These are phyloP conservation scores for Acer negundo DNA, from an alignment of 345 rosid genomes.

Conservation along the genomic window DNA sequence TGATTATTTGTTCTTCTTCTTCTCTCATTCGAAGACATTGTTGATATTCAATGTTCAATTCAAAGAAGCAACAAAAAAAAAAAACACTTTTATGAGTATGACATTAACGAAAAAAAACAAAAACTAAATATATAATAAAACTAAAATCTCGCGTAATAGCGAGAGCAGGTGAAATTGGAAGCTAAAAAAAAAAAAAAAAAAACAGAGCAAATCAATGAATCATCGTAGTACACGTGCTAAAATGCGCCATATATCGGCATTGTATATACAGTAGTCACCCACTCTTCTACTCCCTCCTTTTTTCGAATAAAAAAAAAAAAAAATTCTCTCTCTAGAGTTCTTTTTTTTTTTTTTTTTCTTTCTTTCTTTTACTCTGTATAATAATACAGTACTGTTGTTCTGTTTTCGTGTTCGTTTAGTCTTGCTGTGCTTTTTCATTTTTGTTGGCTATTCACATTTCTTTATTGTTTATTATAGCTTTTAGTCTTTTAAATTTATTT, in stretches of 20 bases:
- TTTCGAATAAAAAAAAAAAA: constrained; percentile 12
- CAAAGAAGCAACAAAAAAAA: neutral
- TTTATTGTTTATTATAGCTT: constrained; percentile 17
- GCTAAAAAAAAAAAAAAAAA: neutral
- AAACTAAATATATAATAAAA: neutral
- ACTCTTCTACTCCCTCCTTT: constrained; percentile 17
- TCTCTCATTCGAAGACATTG: neutral
- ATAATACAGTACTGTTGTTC: neutral
- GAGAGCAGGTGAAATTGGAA: constrained; percentile 17
- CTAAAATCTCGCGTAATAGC: neutral
- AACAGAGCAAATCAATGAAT: constrained; percentile 31
- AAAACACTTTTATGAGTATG: neutral
- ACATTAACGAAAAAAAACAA: neutral
- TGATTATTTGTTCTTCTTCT: neutral
- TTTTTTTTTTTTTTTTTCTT: neutral
- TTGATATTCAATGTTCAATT: neutral
- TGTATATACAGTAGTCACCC: neutral
- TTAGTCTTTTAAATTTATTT: neutral
- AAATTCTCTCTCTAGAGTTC: neutral
- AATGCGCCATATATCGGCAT: constrained; percentile 47
- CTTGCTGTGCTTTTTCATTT: constrained; percentile 33
- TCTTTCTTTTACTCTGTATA: neutral
- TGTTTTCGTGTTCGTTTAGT: constrained; percentile 54
- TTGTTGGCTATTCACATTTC: neutral
- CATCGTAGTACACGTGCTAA: constrained; percentile 50